Evolutionary conservation across 2,329 filamentous ascomycete genomes (phyloP), one percentile per base, ranked within the genome.

Genomic region (Didymella pomorum): DNA sequence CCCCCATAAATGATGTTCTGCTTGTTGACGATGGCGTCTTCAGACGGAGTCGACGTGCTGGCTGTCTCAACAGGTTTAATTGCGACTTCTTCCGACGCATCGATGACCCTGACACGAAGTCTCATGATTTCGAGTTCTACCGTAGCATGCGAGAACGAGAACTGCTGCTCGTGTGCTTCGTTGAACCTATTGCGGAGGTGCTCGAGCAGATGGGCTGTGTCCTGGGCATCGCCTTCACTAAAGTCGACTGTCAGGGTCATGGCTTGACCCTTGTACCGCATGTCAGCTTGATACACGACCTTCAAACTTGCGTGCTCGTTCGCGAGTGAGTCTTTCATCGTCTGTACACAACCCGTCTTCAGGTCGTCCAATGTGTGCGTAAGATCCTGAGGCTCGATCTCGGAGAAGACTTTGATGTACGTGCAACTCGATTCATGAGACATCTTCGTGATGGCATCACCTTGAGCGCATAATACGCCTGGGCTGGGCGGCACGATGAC

Each of bases 401-500:
- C 67, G 0, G 76, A 75, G 21, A 81, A 74, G 1, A 76, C 41
- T 18, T 78, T 76, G 59, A 83, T 82, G 50, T 79, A 83, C 0
- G 81, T 81, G 52, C 72, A 71, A 2, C 80, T 81, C 52, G 81
- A 73, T 41, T 81, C 79, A 47, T 82, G 80, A 39, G 79, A 79
- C 63, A 83, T 77, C 61, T 81, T 80, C 0, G 81, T 83, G 1
- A 79, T 81, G 3, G 78, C 80, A 70, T 84, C 82, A 0, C 81
- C 82, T 53, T 81, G 79, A 2, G 82, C 81, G 58, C 81, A 84
- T 0, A 83, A 70, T 10, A 81, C 80, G 21, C 81, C 82, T 4
- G 82, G 82, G 1, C 80, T 80, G 1, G 79, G 80, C 11, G 82
- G 82, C 2, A 84, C 72, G n/a, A 83, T 82, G n/a, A 84, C 80